Evolutionary conservation across 257 asterid genomes (phyloP).

Genomic region (Gentiana straminea): DNA sequence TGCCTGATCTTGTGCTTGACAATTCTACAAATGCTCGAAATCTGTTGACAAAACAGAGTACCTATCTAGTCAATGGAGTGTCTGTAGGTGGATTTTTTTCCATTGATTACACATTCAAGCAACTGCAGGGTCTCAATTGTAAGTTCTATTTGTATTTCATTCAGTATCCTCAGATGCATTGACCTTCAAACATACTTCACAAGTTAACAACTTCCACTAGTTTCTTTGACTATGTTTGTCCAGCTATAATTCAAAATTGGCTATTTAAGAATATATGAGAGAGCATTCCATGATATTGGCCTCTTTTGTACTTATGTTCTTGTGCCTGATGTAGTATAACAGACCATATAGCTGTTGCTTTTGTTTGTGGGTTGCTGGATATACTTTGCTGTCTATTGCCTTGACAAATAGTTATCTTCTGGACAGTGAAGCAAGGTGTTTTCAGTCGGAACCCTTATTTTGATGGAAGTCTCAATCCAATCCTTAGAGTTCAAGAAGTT

Average conservation of each 20-base stretch:
- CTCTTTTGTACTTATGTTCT: not conserved
- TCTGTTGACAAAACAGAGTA: conserved; percentile 8
- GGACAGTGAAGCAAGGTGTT: conserved; percentile 52
- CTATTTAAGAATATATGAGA: too few species aligned
- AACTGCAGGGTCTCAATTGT: conserved; percentile 32
- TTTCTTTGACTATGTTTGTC: not conserved
- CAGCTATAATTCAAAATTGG: not conserved
- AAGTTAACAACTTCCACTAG: not conserved
- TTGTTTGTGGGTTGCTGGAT: not conserved
- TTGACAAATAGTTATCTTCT: conserved; percentile 17
- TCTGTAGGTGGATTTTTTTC: conserved; percentile 51
- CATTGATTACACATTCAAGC: conserved; percentile 39
- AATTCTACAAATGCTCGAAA: conserved; percentile 22
- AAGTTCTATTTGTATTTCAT: conserved; percentile 16
- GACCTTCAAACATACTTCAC: not conserved
- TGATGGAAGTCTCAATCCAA: conserved; percentile 27
- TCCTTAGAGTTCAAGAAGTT: conserved; percentile 37
- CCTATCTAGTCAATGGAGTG: conserved; percentile 46
- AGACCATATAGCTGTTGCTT: not conserved
- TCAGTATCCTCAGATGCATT: not conserved
- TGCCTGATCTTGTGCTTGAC: conserved; percentile 47
- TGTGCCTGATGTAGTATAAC: too few species aligned
- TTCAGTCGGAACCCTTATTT: conserved; percentile 30
- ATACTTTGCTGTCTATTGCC: not conserved
- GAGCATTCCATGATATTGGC: not conserved